phyloP scores from a whole-genome alignment of 371 early-diverging fungal genomes.

The Rhizomucor miehei region DNA sequence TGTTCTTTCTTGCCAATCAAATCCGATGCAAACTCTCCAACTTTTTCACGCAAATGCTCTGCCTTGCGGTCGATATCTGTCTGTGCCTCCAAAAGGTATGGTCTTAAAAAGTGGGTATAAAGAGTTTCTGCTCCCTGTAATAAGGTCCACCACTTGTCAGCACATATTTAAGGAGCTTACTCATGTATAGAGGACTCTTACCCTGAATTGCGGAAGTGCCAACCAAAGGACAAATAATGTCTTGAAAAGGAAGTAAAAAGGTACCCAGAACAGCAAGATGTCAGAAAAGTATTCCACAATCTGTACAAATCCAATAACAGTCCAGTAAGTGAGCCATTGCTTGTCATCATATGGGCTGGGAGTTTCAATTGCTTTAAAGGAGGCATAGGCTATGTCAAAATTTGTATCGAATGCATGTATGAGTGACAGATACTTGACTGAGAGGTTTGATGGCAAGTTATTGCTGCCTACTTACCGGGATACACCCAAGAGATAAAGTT shows the following conservation, averaged over 20 bases:
- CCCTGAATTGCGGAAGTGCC: constrained; percentile 72
- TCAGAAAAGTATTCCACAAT: constrained; percentile 86
- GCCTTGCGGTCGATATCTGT: constrained; percentile 18
- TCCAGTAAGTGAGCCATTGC: constrained; percentile 89
- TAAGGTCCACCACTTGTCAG: too few species aligned
- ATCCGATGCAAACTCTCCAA: constrained; percentile 9
- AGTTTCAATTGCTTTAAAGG: constrained; percentile 93
- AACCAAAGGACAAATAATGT: constrained; percentile 83
- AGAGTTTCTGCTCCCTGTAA: constrained; percentile 30
- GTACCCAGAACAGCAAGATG: constrained; percentile 82
- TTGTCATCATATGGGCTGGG: constrained; percentile 77
- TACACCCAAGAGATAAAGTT: constrained; percentile 86
- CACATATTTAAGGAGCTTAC: too few species aligned
- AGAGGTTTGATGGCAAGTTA: too few species aligned
- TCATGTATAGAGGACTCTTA: too few species aligned
- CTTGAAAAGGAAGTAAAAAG: constrained; percentile 93
- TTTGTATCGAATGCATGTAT: not conserved
- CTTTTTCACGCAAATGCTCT: constrained; percentile 13
- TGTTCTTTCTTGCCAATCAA: constrained; percentile 4
- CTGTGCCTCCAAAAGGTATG: constrained; percentile 20
- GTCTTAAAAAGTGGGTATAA: constrained; percentile 22
- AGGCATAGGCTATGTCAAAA: constrained; percentile 70
- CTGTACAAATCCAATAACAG: constrained; percentile 83
- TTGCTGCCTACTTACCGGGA: constrained; percentile 68
- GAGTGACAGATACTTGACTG: too few species aligned